A percentile compares a stretch with the other conserved stretches of the same genome.
phyloP scores from a whole-genome alignment of 106 monocot genomes.

The Dendrobium huoshanense region DNA sequence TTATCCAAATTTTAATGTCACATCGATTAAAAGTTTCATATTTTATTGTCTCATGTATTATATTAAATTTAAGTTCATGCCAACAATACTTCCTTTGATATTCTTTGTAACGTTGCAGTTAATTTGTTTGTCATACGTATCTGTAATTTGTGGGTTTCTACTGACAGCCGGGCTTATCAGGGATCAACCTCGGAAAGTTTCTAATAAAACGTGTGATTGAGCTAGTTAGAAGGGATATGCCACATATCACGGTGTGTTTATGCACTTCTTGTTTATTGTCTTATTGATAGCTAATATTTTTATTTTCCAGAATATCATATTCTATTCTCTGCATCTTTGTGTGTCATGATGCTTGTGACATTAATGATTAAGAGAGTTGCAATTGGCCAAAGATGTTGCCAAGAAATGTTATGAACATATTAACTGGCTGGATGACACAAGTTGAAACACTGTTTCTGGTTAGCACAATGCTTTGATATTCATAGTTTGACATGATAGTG shows the following conservation, averaged over 20 bases:
- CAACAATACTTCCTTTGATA: background rate
- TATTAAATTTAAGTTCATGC: slow-evolving; percentile 1
- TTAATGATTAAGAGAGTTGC: background rate
- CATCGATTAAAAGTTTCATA: background rate
- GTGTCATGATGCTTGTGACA: background rate
- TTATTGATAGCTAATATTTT: background rate
- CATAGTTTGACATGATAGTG: background rate
- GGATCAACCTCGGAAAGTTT: slow-evolving; percentile 88
- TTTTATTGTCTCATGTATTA: background rate
- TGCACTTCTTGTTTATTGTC: background rate
- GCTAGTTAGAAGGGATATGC: slow-evolving; percentile 68
- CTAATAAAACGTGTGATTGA: slow-evolving; percentile 78
- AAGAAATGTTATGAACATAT: background rate
- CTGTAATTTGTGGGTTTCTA: background rate
- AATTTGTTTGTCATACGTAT: background rate
- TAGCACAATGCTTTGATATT: background rate
- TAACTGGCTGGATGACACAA: background rate
- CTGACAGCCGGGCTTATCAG: slow-evolving; percentile 73
- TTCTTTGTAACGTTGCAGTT: background rate
- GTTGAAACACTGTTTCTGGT: background rate
- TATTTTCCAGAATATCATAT: background rate
- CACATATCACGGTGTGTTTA: slow-evolving; percentile 38
- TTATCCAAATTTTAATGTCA: background rate
- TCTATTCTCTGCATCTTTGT: background rate
- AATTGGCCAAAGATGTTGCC: background rate